A percentile compares a stretch with the other conserved stretches of the same genome.
Conservation (phyloP, 176 grass and related monocot species). For the Musa itinerans region DNA sequence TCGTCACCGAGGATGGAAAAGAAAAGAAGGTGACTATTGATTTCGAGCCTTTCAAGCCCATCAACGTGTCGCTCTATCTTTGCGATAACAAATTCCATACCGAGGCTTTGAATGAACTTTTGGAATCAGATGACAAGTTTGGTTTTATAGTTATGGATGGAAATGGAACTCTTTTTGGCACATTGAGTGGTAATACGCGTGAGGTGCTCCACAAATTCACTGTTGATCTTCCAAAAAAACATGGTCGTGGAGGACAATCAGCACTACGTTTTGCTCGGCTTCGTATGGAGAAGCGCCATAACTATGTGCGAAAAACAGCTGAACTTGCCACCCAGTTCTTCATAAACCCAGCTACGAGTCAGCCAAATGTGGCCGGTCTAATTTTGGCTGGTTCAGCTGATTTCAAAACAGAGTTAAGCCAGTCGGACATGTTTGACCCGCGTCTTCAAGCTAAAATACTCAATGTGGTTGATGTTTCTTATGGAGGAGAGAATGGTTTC, state of each 20-base stretch:
- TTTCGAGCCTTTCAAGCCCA: slow-evolving; percentile 40
- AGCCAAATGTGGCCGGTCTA: slow-evolving; percentile 33
- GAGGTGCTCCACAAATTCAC: slow-evolving; percentile 41
- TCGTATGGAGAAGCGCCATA: slow-evolving; percentile 36
- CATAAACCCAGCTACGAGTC: slow-evolving; percentile 37
- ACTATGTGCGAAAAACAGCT: slow-evolving; percentile 40
- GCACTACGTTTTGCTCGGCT: slow-evolving; percentile 32
- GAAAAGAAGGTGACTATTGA: slow-evolving; percentile 45
- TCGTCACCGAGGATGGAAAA: slow-evolving; percentile 37
- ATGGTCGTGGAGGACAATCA: slow-evolving; percentile 41
- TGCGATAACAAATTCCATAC: slow-evolving; percentile 45
- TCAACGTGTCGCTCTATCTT: slow-evolving; percentile 40
- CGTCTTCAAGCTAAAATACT: slow-evolving; percentile 35
- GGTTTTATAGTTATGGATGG: slow-evolving; percentile 49
- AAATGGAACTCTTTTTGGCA: slow-evolving; percentile 44
- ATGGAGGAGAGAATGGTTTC: slow-evolving; percentile 41
- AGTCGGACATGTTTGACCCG: slow-evolving; percentile 39
- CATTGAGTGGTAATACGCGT: slow-evolving; percentile 31
- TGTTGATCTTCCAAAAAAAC: slow-evolving; percentile 40
- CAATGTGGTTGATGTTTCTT: slow-evolving; percentile 39
- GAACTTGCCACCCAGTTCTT: slow-evolving; percentile 39
- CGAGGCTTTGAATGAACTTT: slow-evolving; percentile 36
- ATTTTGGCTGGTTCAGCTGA: slow-evolving; percentile 41
- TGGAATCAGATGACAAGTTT: slow-evolving; percentile 44
- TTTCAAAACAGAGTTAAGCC: slow-evolving; percentile 43